phyloP scores from a whole-genome alignment of 495 filamentous ascomycete genomes.

The Xylaria nigripes region DNA sequence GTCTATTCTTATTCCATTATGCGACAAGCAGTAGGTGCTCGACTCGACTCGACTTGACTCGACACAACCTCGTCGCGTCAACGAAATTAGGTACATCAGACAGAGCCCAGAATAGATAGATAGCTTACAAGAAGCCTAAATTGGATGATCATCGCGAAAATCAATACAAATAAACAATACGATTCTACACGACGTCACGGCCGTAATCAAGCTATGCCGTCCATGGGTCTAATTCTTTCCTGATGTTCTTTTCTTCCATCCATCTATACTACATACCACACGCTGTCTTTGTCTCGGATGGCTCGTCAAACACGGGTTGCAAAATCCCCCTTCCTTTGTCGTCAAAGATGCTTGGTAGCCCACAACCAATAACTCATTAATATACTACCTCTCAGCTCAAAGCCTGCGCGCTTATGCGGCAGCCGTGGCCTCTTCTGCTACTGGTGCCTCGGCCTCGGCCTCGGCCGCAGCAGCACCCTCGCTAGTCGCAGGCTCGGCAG shows the following conservation, averaged over 20 bases:
- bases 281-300: not conserved
- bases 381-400: slow-evolving; percentile 7
- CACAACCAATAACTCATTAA: not conserved
- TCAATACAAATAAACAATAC: not conserved
- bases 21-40: no score
- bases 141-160: not conserved
- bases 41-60: no score
- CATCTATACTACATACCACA: not conserved
- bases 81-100: no score
- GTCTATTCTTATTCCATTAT: not conserved
- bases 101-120: no score
- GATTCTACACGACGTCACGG: not conserved
- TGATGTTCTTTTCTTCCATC: slow-evolving; percentile 1
- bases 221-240: slow-evolving; percentile 11
- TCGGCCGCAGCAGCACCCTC: slow-evolving; percentile 14
- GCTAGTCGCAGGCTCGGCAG: slow-evolving; percentile 17
- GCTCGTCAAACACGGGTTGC: not conserved
- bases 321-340: not conserved
- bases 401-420: slow-evolving; percentile 19
- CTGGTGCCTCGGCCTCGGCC: slow-evolving; percentile 10
- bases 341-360: not conserved
- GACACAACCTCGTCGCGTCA: no score
- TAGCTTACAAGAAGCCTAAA: not conserved
- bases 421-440: slow-evolving; percentile 24
- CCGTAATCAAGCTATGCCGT: not conserved